Evolutionary conservation across 2,329 filamentous ascomycete genomes (phyloP), one percentile per base, ranked within the genome.

Genomic region (Claviceps spartinae): DNA sequence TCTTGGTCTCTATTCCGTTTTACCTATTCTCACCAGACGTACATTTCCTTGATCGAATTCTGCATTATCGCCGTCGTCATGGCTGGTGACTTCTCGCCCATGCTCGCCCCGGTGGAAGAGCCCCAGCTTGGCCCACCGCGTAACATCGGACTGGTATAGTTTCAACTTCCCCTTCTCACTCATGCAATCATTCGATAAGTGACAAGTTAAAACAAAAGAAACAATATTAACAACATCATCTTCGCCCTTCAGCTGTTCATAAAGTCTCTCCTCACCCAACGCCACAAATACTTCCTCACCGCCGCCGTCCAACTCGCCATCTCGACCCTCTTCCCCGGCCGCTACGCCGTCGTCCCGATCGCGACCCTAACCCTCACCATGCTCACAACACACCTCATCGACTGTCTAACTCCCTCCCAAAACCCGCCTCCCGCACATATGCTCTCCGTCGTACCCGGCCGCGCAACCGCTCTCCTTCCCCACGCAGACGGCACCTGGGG

Each of bases 231-330:
- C 11, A 5, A 14, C n/a, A 18, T 22, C 41, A 34, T 14, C 49
- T 18, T 16, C 5, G 14, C 22, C 7, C 37, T 13, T 11, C 34
- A 47, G 55, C 30, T 47, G 22, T 4, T 43, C 20, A 9, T 49
- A 46, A 70, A 70, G 55, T 62, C 69, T 47, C 51, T 60, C 8
- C 61, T 72, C 51, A 63, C 60, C 2, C 57, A 67, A 11, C 62
- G 61, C 7, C 65, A 63, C 3, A 58, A 65, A 7, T 44, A 69
- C 11, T 53, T 65, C 16, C 47, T 66, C 16, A 69, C 67, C 11
- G 69, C 67, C 16, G 22, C 66, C 5, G 18, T 61, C 4, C 71
- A 73, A 54, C 56, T 63, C 20, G 16, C 56, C 45, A 52, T 72
- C 30, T 65, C 62, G 18, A 52, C 61, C 18, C 6, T 63, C 13